Conservation (phyloP, 202 grass and related monocot genomes). For the Sporobolus alterniflorus region DNA sequence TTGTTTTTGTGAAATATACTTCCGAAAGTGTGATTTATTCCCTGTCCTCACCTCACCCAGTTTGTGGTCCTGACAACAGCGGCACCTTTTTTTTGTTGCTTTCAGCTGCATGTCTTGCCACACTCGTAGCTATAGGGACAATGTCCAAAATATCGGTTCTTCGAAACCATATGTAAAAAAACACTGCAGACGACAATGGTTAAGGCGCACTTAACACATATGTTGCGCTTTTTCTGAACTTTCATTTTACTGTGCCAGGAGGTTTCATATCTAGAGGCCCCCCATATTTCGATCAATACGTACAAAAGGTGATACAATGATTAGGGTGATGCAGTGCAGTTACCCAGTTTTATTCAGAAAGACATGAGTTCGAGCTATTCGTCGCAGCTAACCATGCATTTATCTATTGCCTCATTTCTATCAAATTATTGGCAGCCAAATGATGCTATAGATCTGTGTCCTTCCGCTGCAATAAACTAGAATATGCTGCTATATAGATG, state of each 20-base stretch:
- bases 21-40: neutral
- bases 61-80: too few relatives aligned
- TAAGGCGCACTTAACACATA: neutral
- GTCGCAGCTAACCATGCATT: neutral
- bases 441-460: neutral
- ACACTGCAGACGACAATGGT: neutral
- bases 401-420: neutral
- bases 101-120: neutral
- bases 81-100: neutral
- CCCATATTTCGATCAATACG: neutral
- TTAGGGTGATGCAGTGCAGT: neutral
- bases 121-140: neutral
- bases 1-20: neutral
- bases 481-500: constrained; percentile 12
- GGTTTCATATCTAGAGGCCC: neutral
- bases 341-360: neutral
- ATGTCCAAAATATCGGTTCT: neutral
- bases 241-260: neutral
- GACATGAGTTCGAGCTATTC: too few relatives aligned
- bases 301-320: neutral
- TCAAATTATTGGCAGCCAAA: neutral
- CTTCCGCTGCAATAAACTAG: constrained; percentile 9
- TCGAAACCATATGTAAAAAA: neutral
- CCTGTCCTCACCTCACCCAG: too few relatives aligned
- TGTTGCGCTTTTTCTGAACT: neutral